Conservation (phyloP, 75 land plant genomes). For the Larix kaempferi region DNA sequence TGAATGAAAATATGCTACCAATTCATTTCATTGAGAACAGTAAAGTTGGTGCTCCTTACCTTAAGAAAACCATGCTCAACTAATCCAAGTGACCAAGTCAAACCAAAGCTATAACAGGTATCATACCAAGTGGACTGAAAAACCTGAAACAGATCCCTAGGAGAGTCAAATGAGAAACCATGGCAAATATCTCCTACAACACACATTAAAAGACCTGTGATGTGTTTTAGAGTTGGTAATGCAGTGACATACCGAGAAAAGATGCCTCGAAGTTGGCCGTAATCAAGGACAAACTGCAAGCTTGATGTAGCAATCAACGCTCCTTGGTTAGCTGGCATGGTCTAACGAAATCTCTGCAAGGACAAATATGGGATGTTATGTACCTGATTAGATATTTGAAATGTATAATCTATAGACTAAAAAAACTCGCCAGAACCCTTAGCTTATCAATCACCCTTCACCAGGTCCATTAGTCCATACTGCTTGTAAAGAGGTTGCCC, state of each 20-base stretch:
- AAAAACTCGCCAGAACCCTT: background rate
- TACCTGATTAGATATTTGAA: too few species aligned
- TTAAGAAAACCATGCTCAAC: conserved; percentile 82
- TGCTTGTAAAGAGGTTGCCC: conserved; percentile 83
- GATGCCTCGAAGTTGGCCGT: conserved; percentile 75
- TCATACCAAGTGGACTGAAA: conserved; percentile 81
- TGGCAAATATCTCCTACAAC: background rate
- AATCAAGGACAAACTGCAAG: conserved; percentile 70
- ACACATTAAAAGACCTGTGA: background rate
- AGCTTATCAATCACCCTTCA: conserved; percentile 56
- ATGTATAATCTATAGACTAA: too few species aligned
- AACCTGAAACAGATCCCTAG: conserved; percentile 42
- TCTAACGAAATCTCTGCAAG: conserved; percentile 60
- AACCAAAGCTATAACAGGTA: conserved; percentile 65
- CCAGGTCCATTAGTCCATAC: conserved; percentile 41
- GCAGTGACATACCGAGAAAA: conserved; percentile 19
- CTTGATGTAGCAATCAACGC: conserved; percentile 71
- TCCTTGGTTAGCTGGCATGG: conserved; percentile 79
- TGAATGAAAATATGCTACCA: background rate
- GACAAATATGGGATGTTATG: too few species aligned
- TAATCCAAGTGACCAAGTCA: conserved; percentile 85
- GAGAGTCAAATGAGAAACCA: background rate
- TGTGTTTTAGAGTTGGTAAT: conserved; percentile 11
- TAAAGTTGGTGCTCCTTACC: conserved; percentile 24
- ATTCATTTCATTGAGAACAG: background rate